phyloP scores from a whole-genome alignment of 2,329 filamentous ascomycete genomes.

The Exserohilum rostratum region DNA sequence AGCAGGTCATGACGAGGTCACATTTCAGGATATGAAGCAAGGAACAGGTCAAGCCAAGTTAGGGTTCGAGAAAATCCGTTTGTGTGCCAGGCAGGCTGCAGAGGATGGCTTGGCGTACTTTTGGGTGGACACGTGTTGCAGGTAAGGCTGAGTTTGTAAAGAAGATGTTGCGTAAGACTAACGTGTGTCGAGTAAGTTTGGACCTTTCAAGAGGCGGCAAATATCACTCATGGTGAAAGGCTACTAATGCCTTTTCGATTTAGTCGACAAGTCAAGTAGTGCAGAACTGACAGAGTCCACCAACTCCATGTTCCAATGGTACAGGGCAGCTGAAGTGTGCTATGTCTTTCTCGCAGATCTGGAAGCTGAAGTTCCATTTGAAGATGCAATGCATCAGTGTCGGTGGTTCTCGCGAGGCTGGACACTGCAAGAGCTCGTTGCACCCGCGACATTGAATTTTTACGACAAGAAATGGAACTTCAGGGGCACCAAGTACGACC shows the following conservation, averaged over 20 bases:
- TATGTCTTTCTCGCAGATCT: constrained; percentile 20
- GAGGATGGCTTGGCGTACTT: constrained; percentile 15
- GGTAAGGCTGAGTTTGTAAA: not conserved
- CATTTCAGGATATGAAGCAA: constrained; percentile 8
- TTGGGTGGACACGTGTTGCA: constrained; percentile 28
- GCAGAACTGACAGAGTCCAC: constrained; percentile 19
- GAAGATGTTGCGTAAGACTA: not conserved
- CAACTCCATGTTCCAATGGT: constrained; percentile 27
- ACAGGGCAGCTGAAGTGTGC: constrained; percentile 14
- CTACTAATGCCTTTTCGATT: not conserved
- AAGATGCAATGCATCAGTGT: constrained; percentile 4
- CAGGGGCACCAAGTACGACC: not conserved
- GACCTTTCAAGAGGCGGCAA: not conserved
- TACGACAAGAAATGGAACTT: not conserved
- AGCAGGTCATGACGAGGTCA: constrained; percentile 15
- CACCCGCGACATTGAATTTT: constrained; percentile 11
- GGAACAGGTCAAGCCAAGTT: constrained; percentile 1
- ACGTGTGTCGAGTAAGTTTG: not conserved
- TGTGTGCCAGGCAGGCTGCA: constrained; percentile 19
- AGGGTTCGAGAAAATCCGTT: constrained; percentile 15
- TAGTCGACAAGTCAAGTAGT: constrained; percentile 18
- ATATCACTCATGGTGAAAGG: not conserved
- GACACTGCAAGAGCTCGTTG: constrained; percentile 26
- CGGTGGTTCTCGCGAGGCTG: constrained; percentile 28
- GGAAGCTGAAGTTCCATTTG: not conserved